Base-by-base conservation (phyloP, 495 filamentous ascomycete genomes). In the Penicillium paradoxum region DNA sequence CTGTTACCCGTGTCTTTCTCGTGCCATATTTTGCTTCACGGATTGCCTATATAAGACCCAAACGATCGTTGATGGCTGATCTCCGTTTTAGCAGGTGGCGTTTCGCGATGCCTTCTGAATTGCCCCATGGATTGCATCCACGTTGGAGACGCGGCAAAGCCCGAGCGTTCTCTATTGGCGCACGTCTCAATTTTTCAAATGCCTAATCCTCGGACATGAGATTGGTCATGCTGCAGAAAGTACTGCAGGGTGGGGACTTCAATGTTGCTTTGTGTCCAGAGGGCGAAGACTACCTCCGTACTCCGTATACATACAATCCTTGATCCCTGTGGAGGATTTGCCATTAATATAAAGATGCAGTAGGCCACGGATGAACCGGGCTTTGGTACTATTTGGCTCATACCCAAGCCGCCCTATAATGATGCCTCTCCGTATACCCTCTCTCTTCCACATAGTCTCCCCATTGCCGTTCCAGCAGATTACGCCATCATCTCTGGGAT, bases 311-410 rank as follows among this genome's bases (percentile, higher is more conserved):
- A 27, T 22, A 0, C 5, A 25, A 44, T 34, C 49, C 30, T 44
- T 44, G 37, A 51, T 27, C n/a, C n/a, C n/a, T n/a, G n/a, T n/a
- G n/a, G 24, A 27, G 24, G 24, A 27, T 27, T 27, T 7, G 24
- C 44, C 44, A 54, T 56, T 58, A 56, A 58, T 64, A 60, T 56
- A 57, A 53, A 41, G 45, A 55, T 54, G 38, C 38, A 51, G 45
- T 39, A 51, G 51, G 40, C 42, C 45, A 38, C 45, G 51, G 51
- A 54, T 40, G 54, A 60, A 60, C 50, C 49, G 27, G 33, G 53
- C 3, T 27, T 27, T 27, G 24, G 24, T 3, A 3, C 3, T 27
- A n/a, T n/a, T n/a, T n/a, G n/a, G n/a, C n/a, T n/a, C n/a, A n/a
- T n/a, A n/a, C n/a, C n/a, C n/a, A n/a, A n/a, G n/a, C n/a, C n/a